Conservation (phyloP, 768 basidiomycete species). For the Ramaria rubella region DNA sequence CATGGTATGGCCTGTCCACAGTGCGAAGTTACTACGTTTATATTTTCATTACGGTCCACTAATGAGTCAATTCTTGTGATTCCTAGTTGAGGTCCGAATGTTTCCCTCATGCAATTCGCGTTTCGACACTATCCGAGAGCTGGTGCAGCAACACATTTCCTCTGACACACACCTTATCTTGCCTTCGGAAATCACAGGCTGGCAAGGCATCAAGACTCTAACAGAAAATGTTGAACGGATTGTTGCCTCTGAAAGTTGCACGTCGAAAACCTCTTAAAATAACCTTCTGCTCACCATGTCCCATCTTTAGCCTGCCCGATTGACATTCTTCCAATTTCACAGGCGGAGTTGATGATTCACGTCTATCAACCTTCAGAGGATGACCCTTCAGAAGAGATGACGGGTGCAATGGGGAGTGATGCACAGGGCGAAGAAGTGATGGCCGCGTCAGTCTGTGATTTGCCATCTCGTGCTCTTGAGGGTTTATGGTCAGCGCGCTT, state of each 20-base stretch:
- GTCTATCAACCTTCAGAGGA: slow-evolving; percentile 76
- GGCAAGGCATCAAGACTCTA: slow-evolving; percentile 70
- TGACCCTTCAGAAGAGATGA: slow-evolving; percentile 69
- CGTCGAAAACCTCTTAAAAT: slow-evolving; percentile 16
- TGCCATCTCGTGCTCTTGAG: slow-evolving; percentile 79
- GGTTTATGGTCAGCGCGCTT: slow-evolving; percentile 57
- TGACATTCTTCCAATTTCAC: slow-evolving; percentile 46
- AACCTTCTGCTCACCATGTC: neutral
- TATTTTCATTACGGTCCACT: neutral
- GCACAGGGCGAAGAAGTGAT: slow-evolving; percentile 71
- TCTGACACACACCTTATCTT: slow-evolving; percentile 64
- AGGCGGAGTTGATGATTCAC: slow-evolving; percentile 70
- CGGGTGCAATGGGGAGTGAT: slow-evolving; percentile 40
- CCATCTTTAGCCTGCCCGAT: slow-evolving; percentile 51
- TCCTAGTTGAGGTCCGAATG: slow-evolving; percentile 77
- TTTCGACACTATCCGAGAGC: slow-evolving; percentile 64
- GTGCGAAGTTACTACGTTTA: neutral
- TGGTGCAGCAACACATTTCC: slow-evolving; percentile 50
- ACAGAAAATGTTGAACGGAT: slow-evolving; percentile 72
- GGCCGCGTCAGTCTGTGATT: slow-evolving; percentile 84
- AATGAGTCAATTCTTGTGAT: neutral
- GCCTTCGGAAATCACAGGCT: slow-evolving; percentile 68
- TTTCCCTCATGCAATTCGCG: slow-evolving; percentile 60
- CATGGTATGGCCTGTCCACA: slow-evolving; percentile 6
- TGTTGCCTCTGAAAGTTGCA: slow-evolving; percentile 49